Evolutionary conservation across 768 basidiomycete species (phyloP).

Genomic region (Psilocybe subaeruginosa): DNA sequence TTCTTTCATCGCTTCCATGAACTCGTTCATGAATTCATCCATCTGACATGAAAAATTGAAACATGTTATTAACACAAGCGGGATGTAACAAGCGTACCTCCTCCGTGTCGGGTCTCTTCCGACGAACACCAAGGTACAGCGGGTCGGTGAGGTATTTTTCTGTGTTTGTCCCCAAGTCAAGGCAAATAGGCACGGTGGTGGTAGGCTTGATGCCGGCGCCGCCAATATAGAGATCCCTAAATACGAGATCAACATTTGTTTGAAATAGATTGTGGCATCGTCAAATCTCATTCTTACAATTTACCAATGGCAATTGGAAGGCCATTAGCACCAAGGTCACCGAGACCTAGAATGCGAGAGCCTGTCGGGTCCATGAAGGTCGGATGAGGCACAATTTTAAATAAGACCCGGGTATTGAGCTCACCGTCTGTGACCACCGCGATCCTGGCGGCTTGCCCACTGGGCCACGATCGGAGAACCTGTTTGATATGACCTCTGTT

Average conservation of each 20-base stretch:
- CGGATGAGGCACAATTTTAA: constrained; percentile 16
- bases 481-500: constrained; percentile 67
- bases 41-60: constrained; percentile 41
- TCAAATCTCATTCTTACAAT: constrained; percentile 43
- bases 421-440: constrained; percentile 79
- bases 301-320: constrained; percentile 74
- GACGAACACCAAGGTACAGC: constrained; percentile 73
- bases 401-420: constrained; percentile 9
- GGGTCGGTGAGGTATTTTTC: constrained; percentile 68
- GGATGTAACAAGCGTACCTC: constrained; percentile 36
- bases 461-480: constrained; percentile 57
- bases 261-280: not conserved
- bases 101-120: constrained; percentile 45
- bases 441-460: constrained; percentile 52
- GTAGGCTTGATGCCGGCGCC: constrained; percentile 66
- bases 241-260: not conserved
- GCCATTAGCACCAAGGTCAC: constrained; percentile 51
- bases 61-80: not conserved
- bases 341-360: constrained; percentile 75
- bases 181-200: constrained; percentile 64
- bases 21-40: constrained; percentile 76
- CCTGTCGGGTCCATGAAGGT: constrained; percentile 33
- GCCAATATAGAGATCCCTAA: constrained; percentile 68
- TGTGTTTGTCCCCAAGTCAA: constrained; percentile 81
- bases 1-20: constrained; percentile 68